Evolutionary conservation across 495 filamentous ascomycete species (phyloP).

Genomic region (Aspergillus cavernicola): DNA sequence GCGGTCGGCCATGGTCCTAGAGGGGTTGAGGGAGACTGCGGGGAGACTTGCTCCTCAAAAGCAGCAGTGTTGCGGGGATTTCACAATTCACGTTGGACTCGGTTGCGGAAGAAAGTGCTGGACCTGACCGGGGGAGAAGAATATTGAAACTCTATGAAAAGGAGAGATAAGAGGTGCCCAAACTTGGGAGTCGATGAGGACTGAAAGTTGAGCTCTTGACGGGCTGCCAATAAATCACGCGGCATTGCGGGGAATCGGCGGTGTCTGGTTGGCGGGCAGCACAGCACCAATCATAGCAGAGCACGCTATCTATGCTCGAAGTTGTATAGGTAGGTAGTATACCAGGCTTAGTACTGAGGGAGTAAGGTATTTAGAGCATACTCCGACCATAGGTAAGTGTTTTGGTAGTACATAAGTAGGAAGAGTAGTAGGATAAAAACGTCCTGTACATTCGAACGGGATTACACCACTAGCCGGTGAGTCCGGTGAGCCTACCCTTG

Average conservation of each 20-base stretch:
- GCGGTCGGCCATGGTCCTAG: constrained; percentile 34
- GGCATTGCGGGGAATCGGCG: constrained; percentile 24
- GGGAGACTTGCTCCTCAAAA: constrained; percentile 9
- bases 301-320: constrained; percentile 11
- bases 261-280: constrained; percentile 19
- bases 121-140: too few species aligned
- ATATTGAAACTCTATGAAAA: not conserved
- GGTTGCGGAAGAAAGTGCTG: too few species aligned
- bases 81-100: not conserved
- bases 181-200: not conserved
- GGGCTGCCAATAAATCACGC: constrained; percentile 23
- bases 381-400: too few species aligned
- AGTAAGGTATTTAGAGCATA: too few species aligned
- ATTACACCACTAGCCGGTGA: too few species aligned
- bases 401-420: too few species aligned
- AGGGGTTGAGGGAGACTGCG: constrained; percentile 4
- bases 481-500: too few species aligned
- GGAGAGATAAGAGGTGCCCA: not conserved
- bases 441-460: too few species aligned
- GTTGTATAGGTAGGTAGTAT: too few species aligned
- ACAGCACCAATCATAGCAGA: constrained; percentile 26
- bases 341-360: too few species aligned
- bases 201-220: constrained; percentile 4
- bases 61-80: not conserved
- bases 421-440: too few species aligned